Conservation (phyloP, 805 yeast genomes). For the Candida insectalens region DNA sequence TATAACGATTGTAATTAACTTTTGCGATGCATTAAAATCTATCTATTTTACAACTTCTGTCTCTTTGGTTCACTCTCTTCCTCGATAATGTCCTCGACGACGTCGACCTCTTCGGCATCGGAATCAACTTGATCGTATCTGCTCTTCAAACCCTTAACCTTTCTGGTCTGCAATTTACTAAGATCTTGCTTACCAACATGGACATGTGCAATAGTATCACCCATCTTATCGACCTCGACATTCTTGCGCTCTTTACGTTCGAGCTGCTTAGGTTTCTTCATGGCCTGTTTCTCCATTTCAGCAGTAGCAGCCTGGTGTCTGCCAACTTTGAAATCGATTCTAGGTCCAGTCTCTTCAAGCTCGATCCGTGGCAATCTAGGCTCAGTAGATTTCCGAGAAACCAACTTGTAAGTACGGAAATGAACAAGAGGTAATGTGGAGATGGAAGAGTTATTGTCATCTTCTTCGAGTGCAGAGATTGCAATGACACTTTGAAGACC, state of each 20-base stretch:
- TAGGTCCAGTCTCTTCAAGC: conserved; percentile 90
- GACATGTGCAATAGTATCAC: conserved; percentile 93
- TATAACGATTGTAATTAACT: too few species aligned
- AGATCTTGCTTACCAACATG: conserved; percentile 96
- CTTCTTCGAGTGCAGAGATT: conserved; percentile 63
- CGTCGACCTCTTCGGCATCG: conserved; percentile 31
- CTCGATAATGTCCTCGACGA: conserved; percentile 6
- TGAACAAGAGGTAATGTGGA: conserved; percentile 64
- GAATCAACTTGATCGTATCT: conserved; percentile 64
- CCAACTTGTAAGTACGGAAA: conserved; percentile 85
- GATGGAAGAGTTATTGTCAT: conserved; percentile 46
- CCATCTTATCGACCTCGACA: conserved; percentile 76
- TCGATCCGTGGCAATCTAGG: conserved; percentile 93
- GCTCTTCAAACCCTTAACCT: conserved; percentile 95
- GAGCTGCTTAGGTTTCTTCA: conserved; percentile 69
- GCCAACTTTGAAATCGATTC: conserved; percentile 88
- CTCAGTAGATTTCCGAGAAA: conserved; percentile 63
- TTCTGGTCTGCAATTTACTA: conserved; percentile 84
- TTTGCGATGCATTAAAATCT: too few species aligned
- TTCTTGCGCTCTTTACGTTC: conserved; percentile 83
- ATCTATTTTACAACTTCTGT: neutral
- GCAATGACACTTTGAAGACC: conserved; percentile 90
- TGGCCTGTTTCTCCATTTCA: conserved; percentile 86
- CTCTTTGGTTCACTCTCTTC: conserved; percentile 6
- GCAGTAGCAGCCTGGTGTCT: conserved; percentile 74